A percentile compares a stretch with the other conserved stretches of the same genome.
Evolutionary conservation across 2,329 filamentous ascomycete genomes (phyloP).

Genomic region (Colletotrichum spaethianum): DNA sequence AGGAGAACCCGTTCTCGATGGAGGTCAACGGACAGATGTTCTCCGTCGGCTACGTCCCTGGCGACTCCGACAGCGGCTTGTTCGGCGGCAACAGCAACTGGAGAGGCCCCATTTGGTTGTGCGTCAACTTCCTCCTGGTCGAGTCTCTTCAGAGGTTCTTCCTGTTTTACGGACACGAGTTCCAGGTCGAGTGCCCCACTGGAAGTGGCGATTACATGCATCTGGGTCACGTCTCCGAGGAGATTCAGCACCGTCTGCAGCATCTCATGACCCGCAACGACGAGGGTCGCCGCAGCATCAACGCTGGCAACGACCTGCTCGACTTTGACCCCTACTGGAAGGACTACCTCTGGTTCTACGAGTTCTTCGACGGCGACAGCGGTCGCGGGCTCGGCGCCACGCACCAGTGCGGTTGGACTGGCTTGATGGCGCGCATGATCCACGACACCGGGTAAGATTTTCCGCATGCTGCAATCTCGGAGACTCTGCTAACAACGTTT

Average conservation of each 20-base stretch:
- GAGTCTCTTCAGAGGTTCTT: constrained; percentile 96
- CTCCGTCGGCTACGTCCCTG: constrained; percentile 89
- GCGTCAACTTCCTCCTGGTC: constrained; percentile 94
- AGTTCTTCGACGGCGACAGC: constrained; percentile 95
- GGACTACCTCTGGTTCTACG: constrained; percentile 94
- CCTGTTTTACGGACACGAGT: constrained; percentile 91
- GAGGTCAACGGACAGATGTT: constrained; percentile 94
- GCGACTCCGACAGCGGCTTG: constrained; percentile 95
- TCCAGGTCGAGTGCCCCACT: constrained; percentile 94
- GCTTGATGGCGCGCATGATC: constrained; percentile 95
- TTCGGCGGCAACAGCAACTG: constrained; percentile 99
- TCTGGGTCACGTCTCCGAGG: constrained; percentile 92
- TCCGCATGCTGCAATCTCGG: background rate
- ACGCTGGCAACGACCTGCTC: constrained; percentile 85
- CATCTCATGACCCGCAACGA: constrained; percentile 90
- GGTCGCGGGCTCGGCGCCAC: constrained; percentile 91
- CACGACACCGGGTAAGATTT: constrained; percentile 91
- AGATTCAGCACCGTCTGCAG: constrained; percentile 94
- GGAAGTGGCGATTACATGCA: constrained; percentile 97
- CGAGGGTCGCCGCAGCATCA: constrained; percentile 89
- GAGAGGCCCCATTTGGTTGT: constrained; percentile 96
- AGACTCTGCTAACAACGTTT: background rate
- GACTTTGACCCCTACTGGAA: constrained; percentile 96
- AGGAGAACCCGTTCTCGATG: constrained; percentile 93
- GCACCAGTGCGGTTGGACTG: constrained; percentile 98